Conservation (phyloP, 2,329 filamentous ascomycete genomes). For the Paecilomyces sp. region DNA sequence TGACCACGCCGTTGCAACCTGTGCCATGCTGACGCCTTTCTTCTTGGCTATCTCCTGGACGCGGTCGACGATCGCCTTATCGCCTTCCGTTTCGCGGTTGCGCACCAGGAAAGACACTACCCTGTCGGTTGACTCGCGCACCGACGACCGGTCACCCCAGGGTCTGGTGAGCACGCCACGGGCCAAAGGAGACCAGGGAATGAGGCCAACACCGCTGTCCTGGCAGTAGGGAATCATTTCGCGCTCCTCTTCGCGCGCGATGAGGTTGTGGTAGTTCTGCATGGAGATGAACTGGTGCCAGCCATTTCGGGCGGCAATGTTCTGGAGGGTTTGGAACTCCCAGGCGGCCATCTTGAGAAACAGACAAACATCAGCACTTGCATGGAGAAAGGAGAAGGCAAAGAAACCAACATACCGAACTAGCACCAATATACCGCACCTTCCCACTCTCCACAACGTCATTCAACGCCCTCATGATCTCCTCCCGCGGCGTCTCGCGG, state of each 20-base stretch:
- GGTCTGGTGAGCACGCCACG: conserved; percentile 43
- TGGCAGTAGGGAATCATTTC: conserved; percentile 37
- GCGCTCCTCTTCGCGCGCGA: conserved; percentile 42
- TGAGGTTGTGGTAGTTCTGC: conserved; percentile 46
- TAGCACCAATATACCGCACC: conserved; percentile 34
- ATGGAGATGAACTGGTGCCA: conserved; percentile 46
- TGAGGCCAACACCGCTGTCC: conserved; percentile 28
- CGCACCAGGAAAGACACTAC: conserved; percentile 36
- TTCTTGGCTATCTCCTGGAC: conserved; percentile 55
- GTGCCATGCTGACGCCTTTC: conserved; percentile 54
- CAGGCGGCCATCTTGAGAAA: conserved; percentile 40
- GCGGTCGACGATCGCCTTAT: conserved; percentile 46
- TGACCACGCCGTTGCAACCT: conserved; percentile 59
- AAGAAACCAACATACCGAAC: conserved; percentile 18
- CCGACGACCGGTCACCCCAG: conserved; percentile 34
- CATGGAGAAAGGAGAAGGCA: background rate
- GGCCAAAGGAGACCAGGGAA: conserved; percentile 34
- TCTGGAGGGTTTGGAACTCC: conserved; percentile 45
- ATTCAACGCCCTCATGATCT: conserved; percentile 46
- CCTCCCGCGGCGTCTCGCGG: conserved; percentile 43
- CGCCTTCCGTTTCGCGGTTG: conserved; percentile 37
- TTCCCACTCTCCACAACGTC: conserved; percentile 39
- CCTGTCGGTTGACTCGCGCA: conserved; percentile 39
- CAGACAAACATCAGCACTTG: background rate
- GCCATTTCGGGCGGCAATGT: conserved; percentile 40